Evolutionary conservation across 352 stramenopile species (phyloP), one percentile per base, ranked within the genome.

Genomic region (Pythium rhizo-oryzae): DNA sequence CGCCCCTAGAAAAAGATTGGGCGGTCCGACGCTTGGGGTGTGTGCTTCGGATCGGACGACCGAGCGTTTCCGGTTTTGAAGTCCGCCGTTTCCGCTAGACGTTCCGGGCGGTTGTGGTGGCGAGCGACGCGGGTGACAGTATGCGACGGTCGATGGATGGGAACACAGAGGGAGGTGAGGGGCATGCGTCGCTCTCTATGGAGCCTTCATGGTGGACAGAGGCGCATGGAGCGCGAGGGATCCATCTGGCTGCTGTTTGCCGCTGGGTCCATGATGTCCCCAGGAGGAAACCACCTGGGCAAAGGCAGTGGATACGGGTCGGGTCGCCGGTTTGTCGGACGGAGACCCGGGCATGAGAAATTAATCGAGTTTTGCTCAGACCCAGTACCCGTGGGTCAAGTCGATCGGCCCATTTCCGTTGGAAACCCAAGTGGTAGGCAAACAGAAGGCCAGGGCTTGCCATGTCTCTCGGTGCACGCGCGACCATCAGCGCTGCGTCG

Each of bases 171-270:
- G 35, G 35, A 41, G 12, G 8, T 4, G 12, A 15, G 8, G 35
- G 8, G 8, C 28, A 33, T 33, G 28, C 28, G 28, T 47, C 41
- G 13, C 41, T 47, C 41, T 47, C 41, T 47, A 47, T 47, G 41
- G 15, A 47, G 41, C 5, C 41, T 16, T 47, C 41, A 47, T 47
- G 41, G 15, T 47, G 41, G 41, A 47, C 41, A 19, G 15, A 47
- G 41, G 41, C 13, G 13, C 15, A 47, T n/a, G 41, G 41, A 15
- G 41, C 12, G 28, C 3, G 15, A 25, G 25, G 25, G 28, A 21
- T 43, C 28, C 51, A 57, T 57, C 51, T 57, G 51, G 51, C 51
- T 6, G 19, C 51, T n/a, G n/a, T 16, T 39, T 57, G 51, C 51
- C 15, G 51, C 35, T 57, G 51, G 51, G 51, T 39, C 16, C 16